Conservation (phyloP, 345 rosid genomes). For the Adansonia digitata region DNA sequence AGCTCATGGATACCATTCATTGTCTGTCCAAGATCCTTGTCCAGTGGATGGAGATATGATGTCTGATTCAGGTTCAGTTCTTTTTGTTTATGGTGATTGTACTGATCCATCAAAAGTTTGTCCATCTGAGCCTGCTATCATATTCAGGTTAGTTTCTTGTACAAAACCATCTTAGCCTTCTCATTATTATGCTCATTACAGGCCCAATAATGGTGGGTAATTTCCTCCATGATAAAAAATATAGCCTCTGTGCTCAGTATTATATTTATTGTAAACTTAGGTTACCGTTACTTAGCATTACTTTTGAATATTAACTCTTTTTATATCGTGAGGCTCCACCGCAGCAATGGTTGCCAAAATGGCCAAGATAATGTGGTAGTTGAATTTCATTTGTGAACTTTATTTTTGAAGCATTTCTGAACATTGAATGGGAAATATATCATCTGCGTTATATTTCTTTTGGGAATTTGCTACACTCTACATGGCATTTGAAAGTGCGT, state of each 20-base stretch:
- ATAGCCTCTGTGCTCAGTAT: background rate
- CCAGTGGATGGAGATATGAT: slow-evolving; percentile 39
- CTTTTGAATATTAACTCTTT: background rate
- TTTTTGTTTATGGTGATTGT: slow-evolving; percentile 80
- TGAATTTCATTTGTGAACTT: background rate
- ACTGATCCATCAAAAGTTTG: slow-evolving; percentile 57
- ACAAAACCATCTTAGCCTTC: background rate
- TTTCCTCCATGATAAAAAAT: background rate
- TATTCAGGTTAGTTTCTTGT: slow-evolving; percentile 54
- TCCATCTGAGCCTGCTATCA: slow-evolving; percentile 58
- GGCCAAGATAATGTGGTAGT: background rate
- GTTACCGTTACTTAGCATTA: background rate
- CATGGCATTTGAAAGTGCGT: background rate
- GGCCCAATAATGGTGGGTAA: background rate
- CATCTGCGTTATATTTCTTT: background rate
- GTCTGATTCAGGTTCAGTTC: slow-evolving; percentile 56
- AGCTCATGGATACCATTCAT: slow-evolving; percentile 63
- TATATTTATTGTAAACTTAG: background rate
- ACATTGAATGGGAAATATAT: background rate
- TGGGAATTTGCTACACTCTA: background rate
- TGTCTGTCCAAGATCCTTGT: slow-evolving; percentile 56
- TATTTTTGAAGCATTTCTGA: background rate
- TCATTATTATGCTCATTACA: slow-evolving; percentile 4
- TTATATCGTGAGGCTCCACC: background rate
- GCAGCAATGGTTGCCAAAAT: background rate